Percentiles rank a stretch among this genome's conserved stretches.
phyloP scores from a whole-genome alignment of 305 asterid species.

The Fraxinus velutina region DNA sequence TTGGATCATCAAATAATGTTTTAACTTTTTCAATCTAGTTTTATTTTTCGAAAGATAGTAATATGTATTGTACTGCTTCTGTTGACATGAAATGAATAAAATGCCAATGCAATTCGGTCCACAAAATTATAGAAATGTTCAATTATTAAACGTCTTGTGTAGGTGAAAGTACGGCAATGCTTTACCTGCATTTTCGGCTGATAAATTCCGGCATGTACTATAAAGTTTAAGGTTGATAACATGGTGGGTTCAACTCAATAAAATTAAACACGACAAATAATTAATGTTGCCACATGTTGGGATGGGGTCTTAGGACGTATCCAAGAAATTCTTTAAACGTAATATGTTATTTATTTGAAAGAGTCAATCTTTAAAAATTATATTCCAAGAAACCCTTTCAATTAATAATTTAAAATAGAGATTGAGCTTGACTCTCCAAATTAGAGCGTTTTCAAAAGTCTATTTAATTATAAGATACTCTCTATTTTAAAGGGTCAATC shows the following conservation, averaged over 20 bases:
- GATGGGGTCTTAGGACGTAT: no score
- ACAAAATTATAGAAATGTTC: not conserved
- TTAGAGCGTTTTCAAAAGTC: no score
- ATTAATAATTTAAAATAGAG: no score
- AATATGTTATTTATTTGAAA: no score
- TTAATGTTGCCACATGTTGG: not conserved
- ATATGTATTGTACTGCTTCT: constrained; percentile 10
- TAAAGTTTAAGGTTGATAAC: not conserved
- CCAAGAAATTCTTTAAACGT: no score
- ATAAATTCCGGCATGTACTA: no score
- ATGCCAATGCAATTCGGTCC: not conserved
- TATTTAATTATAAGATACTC: no score
- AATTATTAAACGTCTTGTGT: not conserved
- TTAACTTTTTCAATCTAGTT: not conserved
- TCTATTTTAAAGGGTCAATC: no score
- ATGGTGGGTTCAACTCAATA: not conserved
- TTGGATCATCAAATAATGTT: constrained; percentile 9
- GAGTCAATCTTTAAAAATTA: no score
- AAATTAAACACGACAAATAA: not conserved
- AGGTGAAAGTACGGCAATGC: no score
- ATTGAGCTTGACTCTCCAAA: no score
- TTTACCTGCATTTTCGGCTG: not conserved
- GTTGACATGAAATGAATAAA: constrained; percentile 10
- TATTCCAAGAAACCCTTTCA: no score
- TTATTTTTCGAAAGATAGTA: not conserved